Base-by-base conservation (phyloP, 805 yeast genomes). In the Starmerella vaccinii region DNA sequence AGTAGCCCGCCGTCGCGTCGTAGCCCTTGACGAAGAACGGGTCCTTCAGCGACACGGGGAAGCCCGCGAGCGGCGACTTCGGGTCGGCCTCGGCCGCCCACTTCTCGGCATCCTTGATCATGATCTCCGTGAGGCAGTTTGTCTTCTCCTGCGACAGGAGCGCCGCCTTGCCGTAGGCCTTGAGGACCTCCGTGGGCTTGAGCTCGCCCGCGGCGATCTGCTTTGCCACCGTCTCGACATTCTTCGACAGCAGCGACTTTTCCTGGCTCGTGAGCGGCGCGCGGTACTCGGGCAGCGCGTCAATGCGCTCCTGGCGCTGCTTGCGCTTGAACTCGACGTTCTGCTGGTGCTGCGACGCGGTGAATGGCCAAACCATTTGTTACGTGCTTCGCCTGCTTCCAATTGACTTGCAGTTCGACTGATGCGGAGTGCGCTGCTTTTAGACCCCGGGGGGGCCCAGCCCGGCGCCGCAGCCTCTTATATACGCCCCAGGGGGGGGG, bases 161-260 rank as follows among this genome's bases (percentile, higher is more conserved):
- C 2, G 88, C 81, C 50, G 79, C 70, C 59, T 80, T 82, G 37
- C 81, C 82, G 59, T 73, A 82, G 0, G 87, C 86, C 57, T 68
- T 74, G 55, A 76, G 71, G 18, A 80, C 78, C 33, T 73, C 71
- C 4, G 71, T 73, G 0, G 85, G 71, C 23, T 75, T 58, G 50
- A 75, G 61, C 37, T 73, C 69, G 7, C 77, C 76, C 2, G 65
- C 50, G 19, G 76, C 73, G 49, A 81, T 74, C 54, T 70, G 65
- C 7, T 55, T 61, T 19, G 70, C 71, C 46, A 77, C 66, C 10
- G 66, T 68, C 3, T 65, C 59, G 3, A 78, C 80, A n/a, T 59
- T 63, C 54, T 65, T 61, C 16, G 64, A 61, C 43, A 75, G 71
- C 55, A 75, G 64, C 26, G 56, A 59, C 54, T 61, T 39, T 39